phyloP scores from a whole-genome alignment of 805 yeast species.

The Lipomyces anomalus region DNA sequence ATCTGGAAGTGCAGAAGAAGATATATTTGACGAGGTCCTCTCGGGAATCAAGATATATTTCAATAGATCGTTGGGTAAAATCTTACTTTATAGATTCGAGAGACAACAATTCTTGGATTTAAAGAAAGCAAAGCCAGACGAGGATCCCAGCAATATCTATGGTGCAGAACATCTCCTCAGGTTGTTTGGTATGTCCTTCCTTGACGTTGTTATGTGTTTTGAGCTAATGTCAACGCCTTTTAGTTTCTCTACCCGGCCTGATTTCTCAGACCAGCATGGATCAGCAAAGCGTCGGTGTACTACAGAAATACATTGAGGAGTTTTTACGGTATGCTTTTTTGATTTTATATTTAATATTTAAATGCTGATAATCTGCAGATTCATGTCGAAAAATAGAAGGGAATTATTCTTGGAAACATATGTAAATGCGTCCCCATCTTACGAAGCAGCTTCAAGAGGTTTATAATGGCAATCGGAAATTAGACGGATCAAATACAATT shows the following conservation, averaged over 20 bases:
- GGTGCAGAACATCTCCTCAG: conserved; percentile 81
- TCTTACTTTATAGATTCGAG: conserved; percentile 69
- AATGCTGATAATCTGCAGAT: conserved; percentile 5
- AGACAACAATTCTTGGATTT: conserved; percentile 63
- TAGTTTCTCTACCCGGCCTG: conserved; percentile 76
- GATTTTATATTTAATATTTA: neutral
- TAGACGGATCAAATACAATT: too few species aligned
- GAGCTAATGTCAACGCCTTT: neutral
- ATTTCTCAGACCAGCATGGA: conserved; percentile 78
- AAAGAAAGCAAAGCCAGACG: conserved; percentile 34
- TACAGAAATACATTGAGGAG: conserved; percentile 51
- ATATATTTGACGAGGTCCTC: conserved; percentile 60
- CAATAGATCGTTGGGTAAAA: conserved; percentile 62
- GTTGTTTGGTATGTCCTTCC: conserved; percentile 39
- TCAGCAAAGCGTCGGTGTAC: conserved; percentile 52
- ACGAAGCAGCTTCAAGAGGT: conserved; percentile 48
- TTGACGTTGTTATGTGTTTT: neutral
- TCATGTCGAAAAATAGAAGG: conserved; percentile 41
- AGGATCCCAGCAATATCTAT: conserved; percentile 47
- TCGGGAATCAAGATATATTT: conserved; percentile 68
- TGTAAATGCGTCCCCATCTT: conserved; percentile 48
- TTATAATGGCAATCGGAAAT: too few species aligned
- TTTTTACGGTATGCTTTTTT: conserved; percentile 41
- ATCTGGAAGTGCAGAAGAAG: conserved; percentile 37
- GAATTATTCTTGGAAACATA: conserved; percentile 40